A percentile compares a stretch with the other conserved stretches of the same genome.
Evolutionary conservation across 164 flowering plant species (phyloP).

Genomic region (Macadamia integrifolia): DNA sequence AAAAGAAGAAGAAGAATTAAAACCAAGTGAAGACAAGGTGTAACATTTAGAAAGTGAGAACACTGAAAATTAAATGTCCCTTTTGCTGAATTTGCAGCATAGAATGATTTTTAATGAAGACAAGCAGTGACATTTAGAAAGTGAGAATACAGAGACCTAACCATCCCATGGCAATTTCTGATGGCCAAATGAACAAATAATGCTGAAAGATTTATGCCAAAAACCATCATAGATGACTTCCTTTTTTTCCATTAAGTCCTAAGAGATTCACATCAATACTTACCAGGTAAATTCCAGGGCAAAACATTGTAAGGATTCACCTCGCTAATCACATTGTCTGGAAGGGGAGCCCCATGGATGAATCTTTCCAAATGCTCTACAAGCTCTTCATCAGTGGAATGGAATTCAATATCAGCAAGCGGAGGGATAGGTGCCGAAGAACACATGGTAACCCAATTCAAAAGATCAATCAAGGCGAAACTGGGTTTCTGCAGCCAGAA

Average conservation of each 20-base stretch:
- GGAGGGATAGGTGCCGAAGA: slow-evolving; percentile 19
- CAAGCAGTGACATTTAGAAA: too few relatives aligned
- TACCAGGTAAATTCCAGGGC: slow-evolving; percentile 43
- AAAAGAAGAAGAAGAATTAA: background rate
- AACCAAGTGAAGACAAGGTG: background rate
- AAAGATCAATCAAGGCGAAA: background rate
- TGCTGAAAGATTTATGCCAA: background rate
- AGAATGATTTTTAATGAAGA: too few relatives aligned
- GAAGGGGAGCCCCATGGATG: slow-evolving; percentile 26
- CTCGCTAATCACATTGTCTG: slow-evolving; percentile 30
- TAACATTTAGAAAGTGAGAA: too few relatives aligned
- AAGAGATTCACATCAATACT: slow-evolving; percentile 3
- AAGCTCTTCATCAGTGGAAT: slow-evolving; percentile 27
- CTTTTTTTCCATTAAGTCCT: background rate
- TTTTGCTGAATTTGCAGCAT: too few relatives aligned
- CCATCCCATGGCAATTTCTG: background rate
- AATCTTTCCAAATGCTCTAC: slow-evolving; percentile 15
- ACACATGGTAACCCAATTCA: slow-evolving; percentile 22
- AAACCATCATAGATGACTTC: background rate
- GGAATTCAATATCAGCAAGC: slow-evolving; percentile 13
- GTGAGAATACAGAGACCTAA: background rate
- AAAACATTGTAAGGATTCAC: slow-evolving; percentile 29
- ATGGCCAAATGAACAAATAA: background rate
- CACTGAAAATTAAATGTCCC: background rate
- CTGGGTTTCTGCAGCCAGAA: slow-evolving; percentile 2